Base-by-base conservation (phyloP, 139 green algal genomes). In the Micromonas pusilla region DNA sequence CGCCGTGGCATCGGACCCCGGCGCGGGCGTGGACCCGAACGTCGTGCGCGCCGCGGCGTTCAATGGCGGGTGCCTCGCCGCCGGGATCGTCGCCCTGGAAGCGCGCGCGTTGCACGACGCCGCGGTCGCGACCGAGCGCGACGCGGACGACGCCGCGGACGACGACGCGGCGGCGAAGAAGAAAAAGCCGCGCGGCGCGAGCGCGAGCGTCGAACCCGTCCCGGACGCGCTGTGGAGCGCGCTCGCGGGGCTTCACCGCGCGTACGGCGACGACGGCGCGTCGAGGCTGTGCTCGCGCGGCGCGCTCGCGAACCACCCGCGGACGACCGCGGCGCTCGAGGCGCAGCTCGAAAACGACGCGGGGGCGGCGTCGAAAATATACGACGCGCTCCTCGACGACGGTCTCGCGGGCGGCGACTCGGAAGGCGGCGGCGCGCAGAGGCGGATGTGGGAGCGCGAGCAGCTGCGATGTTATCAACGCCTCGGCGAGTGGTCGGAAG, bases 401-500 rank as follows among this genome's bases (percentile, higher is more conserved):
- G 36, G 20, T 31, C 20, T 34, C 68, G 45, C 45, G 16, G 9
- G 45, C 45, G 45, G 9, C 9, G 9, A 57, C 9, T 16, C 9
- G 9, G 45, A 57, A 57, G 9, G 45, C 45, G 9, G 45, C 45
- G 9, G 16, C 45, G 9, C 9, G 19, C 34, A 60, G 30, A 33
- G 32, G 70, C 25, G 31, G 1, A 28, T 82, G 32, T 77, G 66
- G 52, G 70, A 72, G 6, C 57, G 33, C 37, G 68, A 82, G 34
- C 66, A 39, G 3, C 52, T 70, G 26, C 52, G 37, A 25, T 82
- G 78, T 30, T 28, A 68, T 2, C 53, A 82, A 52, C 1, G 37
- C 3, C 52, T 82, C 20, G 64, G 38, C 31, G 25, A 78, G 25
- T 82, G 78, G 78, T 26, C 68, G 2, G 68, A 74, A 20, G n/a